Conservation (phyloP, 306 rosid species). For the Heteromeles arbutifolia region DNA sequence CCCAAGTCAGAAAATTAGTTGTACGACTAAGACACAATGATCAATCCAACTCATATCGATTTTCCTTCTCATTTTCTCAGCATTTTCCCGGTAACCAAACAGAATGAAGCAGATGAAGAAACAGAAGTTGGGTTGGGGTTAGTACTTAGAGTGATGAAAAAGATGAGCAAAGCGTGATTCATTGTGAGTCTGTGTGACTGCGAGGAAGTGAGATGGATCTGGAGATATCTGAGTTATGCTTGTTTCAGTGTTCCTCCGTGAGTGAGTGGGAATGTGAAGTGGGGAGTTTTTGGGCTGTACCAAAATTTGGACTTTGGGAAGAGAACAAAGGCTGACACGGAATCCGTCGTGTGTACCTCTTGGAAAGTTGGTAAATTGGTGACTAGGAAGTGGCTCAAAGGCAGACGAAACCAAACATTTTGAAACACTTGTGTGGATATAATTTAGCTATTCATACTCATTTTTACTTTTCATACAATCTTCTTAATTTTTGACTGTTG, state of each 20-base stretch:
- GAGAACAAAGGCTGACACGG: background rate
- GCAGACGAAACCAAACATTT: too few relatives aligned
- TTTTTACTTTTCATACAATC: accelerated
- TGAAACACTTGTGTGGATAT: too few relatives aligned
- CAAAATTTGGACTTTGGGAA: background rate
- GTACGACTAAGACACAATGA: background rate
- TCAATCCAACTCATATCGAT: background rate
- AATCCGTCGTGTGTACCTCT: background rate
- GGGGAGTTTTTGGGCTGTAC: background rate
- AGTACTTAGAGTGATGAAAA: constrained; percentile 29
- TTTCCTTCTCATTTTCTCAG: background rate
- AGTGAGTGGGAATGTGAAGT: background rate
- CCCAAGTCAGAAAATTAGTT: background rate
- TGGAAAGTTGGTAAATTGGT: too few relatives aligned
- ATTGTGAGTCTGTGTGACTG: background rate
- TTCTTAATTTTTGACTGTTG: too few relatives aligned
- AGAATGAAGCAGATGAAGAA: background rate
- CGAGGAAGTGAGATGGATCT: background rate
- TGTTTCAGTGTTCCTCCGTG: background rate
- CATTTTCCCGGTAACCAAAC: constrained; percentile 9
- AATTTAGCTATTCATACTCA: too few relatives aligned
- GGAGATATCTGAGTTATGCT: background rate
- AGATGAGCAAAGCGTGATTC: background rate
- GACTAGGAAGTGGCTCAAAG: too few relatives aligned
- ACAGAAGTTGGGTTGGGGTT: background rate